Conservation (phyloP, 768 basidiomycete genomes). For the Glaciozyma martinii region DNA sequence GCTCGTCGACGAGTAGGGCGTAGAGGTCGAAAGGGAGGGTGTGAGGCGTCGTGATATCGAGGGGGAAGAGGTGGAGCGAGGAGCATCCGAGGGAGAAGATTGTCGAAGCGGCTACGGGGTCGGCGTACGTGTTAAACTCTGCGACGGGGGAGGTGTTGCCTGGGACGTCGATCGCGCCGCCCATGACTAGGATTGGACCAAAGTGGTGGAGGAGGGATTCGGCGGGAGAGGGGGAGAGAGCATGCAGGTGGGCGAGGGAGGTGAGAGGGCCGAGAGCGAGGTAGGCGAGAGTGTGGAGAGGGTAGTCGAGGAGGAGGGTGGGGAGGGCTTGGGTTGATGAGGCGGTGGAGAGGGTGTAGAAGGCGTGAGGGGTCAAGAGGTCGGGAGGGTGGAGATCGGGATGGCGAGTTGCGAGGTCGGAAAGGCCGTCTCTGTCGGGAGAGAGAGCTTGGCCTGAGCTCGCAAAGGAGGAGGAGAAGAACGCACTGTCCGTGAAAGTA, state of each 20-base stretch:
- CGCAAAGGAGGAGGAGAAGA: conserved; percentile 2
- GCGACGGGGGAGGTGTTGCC: conserved; percentile 72
- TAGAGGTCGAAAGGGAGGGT: conserved; percentile 58
- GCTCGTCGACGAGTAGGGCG: conserved; percentile 41
- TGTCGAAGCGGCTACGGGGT: conserved; percentile 67
- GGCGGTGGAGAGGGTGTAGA: conserved; percentile 9
- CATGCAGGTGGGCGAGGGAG: conserved; percentile 51
- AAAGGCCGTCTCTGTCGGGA: conserved; percentile 32
- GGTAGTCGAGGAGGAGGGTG: conserved; percentile 49
- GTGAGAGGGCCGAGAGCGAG: conserved; percentile 69
- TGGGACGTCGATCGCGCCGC: conserved; percentile 83
- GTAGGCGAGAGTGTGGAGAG: conserved; percentile 56
- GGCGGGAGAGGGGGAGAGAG: neutral
- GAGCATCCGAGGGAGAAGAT: conserved; percentile 46
- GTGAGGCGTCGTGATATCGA: conserved; percentile 76
- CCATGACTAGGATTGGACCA: conserved; percentile 73
- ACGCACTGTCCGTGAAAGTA: conserved; percentile 74
- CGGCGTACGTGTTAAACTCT: conserved; percentile 60
- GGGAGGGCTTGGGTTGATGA: conserved; percentile 37
- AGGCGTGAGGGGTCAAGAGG: conserved; percentile 8
- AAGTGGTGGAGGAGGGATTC: conserved; percentile 41
- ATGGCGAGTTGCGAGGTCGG: conserved; percentile 33
- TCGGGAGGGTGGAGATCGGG: conserved; percentile 30
- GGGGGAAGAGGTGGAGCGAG: conserved; percentile 54
- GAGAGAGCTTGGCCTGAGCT: neutral